Percentiles rank a stretch among this genome's conserved stretches.
phyloP scores from a whole-genome alignment of 768 basidiomycete genomes.

The Peribolospora kevripleyi region DNA sequence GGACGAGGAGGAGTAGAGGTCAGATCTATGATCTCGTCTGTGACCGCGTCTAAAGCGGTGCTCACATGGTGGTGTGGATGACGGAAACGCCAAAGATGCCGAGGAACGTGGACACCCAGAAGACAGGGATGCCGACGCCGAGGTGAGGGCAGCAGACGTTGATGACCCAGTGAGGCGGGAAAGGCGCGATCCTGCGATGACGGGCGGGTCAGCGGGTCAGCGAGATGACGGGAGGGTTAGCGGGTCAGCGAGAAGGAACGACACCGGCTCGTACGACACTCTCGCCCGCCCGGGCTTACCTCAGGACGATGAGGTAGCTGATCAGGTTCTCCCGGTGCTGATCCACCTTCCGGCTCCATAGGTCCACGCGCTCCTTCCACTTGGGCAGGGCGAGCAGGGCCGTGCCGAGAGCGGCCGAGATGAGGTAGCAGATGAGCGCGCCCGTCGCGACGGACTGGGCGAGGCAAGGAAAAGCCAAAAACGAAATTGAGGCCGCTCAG shows the following conservation, averaged over 20 bases:
- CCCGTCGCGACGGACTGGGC: constrained; percentile 57
- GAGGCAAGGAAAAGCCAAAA: not conserved
- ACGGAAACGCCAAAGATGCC: constrained; percentile 75
- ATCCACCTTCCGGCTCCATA: constrained; percentile 53
- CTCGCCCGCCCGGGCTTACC: constrained; percentile 10
- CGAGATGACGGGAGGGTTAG: not conserved
- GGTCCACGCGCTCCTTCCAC: constrained; percentile 59
- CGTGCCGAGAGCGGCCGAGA: constrained; percentile 76
- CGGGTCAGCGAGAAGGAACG: not conserved
- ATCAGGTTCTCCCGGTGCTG: constrained; percentile 62
- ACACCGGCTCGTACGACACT: not conserved
- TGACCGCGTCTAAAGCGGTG: constrained; percentile 13
- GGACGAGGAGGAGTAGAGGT: not conserved
- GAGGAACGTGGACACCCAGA: constrained; percentile 74
- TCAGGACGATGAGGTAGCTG: constrained; percentile 73
- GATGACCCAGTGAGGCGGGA: constrained; percentile 81
- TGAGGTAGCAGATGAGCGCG: constrained; percentile 72
- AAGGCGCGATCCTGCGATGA: constrained; percentile 47
- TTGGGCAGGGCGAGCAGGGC: constrained; percentile 66
- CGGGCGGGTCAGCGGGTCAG: not conserved
- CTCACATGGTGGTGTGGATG: constrained; percentile 86
- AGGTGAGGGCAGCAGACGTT: constrained; percentile 82
- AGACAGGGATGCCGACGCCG: constrained; percentile 56
- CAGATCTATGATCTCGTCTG: not conserved
- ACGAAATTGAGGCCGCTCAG: not conserved